Conservation (phyloP, 1,284 basidiomycete genomes). For the Cryptococcus maquisensis region DNA sequence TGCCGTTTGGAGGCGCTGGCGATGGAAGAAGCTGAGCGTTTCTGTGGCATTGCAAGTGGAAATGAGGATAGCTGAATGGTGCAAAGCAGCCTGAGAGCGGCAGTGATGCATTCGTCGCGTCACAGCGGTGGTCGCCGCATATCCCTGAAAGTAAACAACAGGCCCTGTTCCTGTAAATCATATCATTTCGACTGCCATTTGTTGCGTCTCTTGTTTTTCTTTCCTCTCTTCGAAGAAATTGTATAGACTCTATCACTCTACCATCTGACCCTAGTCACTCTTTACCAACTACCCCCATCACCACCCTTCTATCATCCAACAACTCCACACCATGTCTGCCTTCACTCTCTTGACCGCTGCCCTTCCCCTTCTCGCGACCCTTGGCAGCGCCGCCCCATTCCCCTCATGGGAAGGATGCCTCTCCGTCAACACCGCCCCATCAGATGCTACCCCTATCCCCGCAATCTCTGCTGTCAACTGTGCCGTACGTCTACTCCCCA, state of each 20-base stretch:
- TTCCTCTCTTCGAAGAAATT: no score
- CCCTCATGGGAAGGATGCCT: constrained; percentile 7
- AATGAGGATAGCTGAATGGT: no score
- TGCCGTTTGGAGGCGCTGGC: neutral
- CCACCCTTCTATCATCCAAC: no score
- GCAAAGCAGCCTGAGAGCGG: no score
- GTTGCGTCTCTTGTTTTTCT: no score
- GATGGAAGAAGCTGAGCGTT: neutral
- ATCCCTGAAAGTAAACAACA: no score
- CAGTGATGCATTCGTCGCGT: no score
- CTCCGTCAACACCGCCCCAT: neutral
- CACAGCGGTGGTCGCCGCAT: no score
- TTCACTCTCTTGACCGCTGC: neutral
- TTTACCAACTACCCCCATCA: neutral
- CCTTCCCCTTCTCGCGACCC: neutral
- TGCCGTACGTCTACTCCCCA: constrained; percentile 1
- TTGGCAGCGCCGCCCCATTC: neutral
- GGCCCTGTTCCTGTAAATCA: no score
- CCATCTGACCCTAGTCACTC: neutral
- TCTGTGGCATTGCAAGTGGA: neutral
- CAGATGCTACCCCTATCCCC: neutral
- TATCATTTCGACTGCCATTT: no score
- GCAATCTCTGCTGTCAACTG: constrained; percentile 2
- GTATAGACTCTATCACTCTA: neutral
- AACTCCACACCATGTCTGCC: neutral